These are phyloP conservation scores for Spergularia marina DNA, from an alignment of 148 eudicot species.

Conservation along the genomic window DNA sequence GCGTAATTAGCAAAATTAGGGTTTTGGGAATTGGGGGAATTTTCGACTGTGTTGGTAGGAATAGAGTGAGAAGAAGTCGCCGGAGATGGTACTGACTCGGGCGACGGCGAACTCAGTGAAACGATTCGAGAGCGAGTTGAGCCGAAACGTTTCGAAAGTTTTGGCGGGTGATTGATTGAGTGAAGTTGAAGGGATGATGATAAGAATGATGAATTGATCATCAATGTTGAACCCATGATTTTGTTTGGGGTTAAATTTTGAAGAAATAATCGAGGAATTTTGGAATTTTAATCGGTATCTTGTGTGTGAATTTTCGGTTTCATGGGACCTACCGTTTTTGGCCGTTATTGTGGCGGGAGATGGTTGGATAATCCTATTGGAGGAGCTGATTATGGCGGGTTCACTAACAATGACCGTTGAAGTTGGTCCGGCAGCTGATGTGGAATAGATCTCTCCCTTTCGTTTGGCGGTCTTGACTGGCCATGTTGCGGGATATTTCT, in stretches of 20 bases:
- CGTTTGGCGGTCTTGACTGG: no score
- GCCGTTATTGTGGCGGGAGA: constrained; percentile 12
- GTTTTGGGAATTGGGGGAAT: constrained; percentile 23
- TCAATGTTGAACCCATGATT: constrained; percentile 11
- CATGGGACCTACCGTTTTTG: constrained; percentile 16
- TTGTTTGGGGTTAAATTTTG: background rate
- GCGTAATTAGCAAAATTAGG: constrained; percentile 18
- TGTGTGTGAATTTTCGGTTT: background rate
- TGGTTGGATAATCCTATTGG: background rate
- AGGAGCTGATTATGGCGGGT: background rate
- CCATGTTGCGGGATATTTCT: no score
- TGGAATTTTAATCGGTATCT: no score
- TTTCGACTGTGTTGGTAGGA: background rate
- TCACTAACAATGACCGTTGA: background rate
- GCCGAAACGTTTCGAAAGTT: constrained; percentile 1
- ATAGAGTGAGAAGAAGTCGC: background rate
- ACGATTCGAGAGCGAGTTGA: constrained; percentile 19
- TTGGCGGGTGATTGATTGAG: constrained; percentile 4
- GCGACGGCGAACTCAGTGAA: constrained; percentile 37
- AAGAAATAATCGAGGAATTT: background rate
- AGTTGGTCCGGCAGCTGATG: background rate
- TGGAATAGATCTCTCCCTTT: no score
- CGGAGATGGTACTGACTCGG: constrained; percentile 29
- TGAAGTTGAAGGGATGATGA: constrained; percentile 20
- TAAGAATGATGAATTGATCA: background rate